Percentiles rank a stretch among this genome's conserved stretches.
These are phyloP conservation scores for Carex kokanica DNA, from an alignment of 176 grass and related monocot species.

Conservation along the genomic window DNA sequence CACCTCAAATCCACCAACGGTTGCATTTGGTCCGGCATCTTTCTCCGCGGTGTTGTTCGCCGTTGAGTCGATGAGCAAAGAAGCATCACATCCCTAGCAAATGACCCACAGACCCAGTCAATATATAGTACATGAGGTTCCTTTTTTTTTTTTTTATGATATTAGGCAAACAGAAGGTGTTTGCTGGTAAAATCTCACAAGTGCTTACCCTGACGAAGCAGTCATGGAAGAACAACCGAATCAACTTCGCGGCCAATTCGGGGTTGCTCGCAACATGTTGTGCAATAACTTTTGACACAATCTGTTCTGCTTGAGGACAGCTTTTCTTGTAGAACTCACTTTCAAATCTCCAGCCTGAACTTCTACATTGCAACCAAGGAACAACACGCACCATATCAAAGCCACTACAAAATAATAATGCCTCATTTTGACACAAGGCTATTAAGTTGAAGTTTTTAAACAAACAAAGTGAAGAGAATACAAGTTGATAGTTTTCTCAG, in stretches of 20 bases:
- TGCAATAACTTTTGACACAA: constrained; percentile 29
- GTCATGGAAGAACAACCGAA: constrained; percentile 37
- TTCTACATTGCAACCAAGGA: constrained; percentile 5
- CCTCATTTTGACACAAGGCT: background rate
- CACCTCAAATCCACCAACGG: too few species aligned
- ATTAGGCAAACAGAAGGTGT: background rate
- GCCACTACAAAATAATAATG: background rate
- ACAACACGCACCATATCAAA: background rate
- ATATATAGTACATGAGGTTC: too few species aligned
- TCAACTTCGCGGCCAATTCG: constrained; percentile 40
- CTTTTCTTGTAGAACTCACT: constrained; percentile 52
- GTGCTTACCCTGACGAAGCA: constrained; percentile 17
- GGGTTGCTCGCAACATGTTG: constrained; percentile 24
- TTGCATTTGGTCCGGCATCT: too few species aligned
- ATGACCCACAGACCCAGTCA: background rate
- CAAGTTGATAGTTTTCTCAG: too few species aligned
- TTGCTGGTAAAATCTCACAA: background rate
- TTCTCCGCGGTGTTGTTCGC: too few species aligned
- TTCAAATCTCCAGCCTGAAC: constrained; percentile 36
- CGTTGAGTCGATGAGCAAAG: constrained; percentile 49
- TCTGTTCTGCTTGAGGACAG: constrained; percentile 46
- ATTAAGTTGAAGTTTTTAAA: background rate
- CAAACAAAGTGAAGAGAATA: too few species aligned
- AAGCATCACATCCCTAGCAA: constrained; percentile 55
- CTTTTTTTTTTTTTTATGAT: too few species aligned